Conservation (phyloP, 306 rosid genomes). For the Dicorynia guianensis region DNA sequence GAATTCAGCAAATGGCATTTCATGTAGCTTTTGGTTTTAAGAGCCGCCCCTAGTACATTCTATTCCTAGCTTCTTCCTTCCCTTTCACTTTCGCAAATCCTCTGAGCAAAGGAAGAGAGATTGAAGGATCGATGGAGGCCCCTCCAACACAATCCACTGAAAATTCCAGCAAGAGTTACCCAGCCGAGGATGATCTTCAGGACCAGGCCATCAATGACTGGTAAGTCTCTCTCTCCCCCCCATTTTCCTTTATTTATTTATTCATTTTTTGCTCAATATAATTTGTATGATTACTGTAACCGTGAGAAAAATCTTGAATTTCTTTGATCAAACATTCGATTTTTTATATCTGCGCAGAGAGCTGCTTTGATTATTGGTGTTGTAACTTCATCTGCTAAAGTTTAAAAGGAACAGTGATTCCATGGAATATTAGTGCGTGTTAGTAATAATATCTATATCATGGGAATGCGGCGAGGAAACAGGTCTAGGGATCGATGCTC, state of each 20-base stretch:
- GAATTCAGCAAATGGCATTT: too few relatives aligned
- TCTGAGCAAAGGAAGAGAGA: conserved; percentile 29
- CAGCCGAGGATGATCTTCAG: conserved; percentile 49
- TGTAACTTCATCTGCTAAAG: conserved; percentile 52
- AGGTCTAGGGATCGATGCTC: background rate
- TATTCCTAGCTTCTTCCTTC: background rate
- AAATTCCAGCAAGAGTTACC: conserved; percentile 41
- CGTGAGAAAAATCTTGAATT: background rate
- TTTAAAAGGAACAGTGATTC: background rate
- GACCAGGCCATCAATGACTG: conserved; percentile 61
- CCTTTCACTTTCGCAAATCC: background rate
- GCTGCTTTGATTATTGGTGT: conserved; percentile 64
- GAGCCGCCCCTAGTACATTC: too few relatives aligned
- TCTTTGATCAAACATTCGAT: background rate
- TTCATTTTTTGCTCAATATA: background rate
- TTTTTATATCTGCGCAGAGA: conserved; percentile 55
- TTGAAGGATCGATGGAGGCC: conserved; percentile 66
- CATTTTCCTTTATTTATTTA: background rate
- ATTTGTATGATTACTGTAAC: background rate
- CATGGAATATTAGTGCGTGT: too few relatives aligned
- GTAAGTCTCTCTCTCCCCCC: conserved; percentile 34
- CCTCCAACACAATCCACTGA: conserved; percentile 74
- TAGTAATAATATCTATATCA: background rate
- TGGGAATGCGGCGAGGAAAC: background rate
- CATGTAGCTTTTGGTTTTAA: too few relatives aligned